phyloP scores from a whole-genome alignment of 2,329 filamentous ascomycete species.

The Talaromyces sp. region DNA sequence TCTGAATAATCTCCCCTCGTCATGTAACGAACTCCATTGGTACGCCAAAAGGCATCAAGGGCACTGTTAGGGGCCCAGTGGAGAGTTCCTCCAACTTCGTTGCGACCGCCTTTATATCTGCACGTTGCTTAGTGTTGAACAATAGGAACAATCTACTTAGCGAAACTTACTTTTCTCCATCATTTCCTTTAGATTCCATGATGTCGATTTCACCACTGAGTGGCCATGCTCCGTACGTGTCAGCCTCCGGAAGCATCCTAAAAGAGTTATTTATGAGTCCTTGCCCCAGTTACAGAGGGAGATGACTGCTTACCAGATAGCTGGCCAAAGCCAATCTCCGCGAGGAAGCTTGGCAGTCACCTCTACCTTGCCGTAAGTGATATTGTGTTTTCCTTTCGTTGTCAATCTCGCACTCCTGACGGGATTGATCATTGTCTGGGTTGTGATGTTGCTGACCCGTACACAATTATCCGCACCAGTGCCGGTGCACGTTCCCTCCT shows the following conservation, averaged over 20 bases:
- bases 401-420: conserved; percentile 9
- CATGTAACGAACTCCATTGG: conserved; percentile 6
- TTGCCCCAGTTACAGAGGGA: neutral
- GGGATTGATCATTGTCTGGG: conserved; percentile 5
- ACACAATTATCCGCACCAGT: neutral
- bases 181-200: conserved; percentile 11
- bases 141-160: neutral
- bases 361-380: conserved; percentile 11
- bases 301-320: conserved; percentile 7
- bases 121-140: neutral
- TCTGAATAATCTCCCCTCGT: conserved; percentile 10
- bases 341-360: conserved; percentile 7
- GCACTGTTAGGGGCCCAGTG: conserved; percentile 7
- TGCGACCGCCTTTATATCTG: conserved; percentile 8
- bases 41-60: conserved; percentile 9
- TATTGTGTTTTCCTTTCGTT: conserved; percentile 10
- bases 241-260: conserved; percentile 10
- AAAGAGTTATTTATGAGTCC: neutral
- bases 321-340: conserved; percentile 11
- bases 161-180: conserved; percentile 1
- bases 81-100: conserved; percentile 7
- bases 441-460: conserved; percentile 7
- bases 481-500: conserved; percentile 5
- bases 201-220: conserved; percentile 11
- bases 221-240: conserved; percentile 7